Evolutionary conservation across 192 early-diverging fungal genomes (phyloP), one percentile per base, ranked within the genome.

Genomic region (Umbelopsis sp.): DNA sequence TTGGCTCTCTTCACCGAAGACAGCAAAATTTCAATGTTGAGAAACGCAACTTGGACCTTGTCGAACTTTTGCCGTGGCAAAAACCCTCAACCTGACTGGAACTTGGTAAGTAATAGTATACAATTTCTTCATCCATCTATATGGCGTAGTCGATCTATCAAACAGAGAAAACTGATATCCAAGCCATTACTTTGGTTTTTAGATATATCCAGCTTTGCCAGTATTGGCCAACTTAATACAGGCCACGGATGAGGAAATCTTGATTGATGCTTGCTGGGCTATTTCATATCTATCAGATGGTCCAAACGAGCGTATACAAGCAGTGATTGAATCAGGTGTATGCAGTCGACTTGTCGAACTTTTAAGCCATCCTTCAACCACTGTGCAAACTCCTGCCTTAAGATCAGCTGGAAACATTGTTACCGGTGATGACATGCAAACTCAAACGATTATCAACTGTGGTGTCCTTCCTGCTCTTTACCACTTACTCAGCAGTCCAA

Each of bases 231-330:
- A 89, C 72, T 80, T 93, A 38, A 87, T 93, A 49, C 80, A 90
- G 65, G 77, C 80, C 2, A 68, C 73, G n/a, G 92, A 94, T 70
- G 91, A 91, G 69, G 92, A 94, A 71, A 84, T 94, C 14, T 69
- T 93, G 52, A 91, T 90, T 38, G 91, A 92, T 74, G 86, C 92
- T 36, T 93, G 91, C 80, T 94, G 91, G 92, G 92, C 92, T 17
- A 82, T 93, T 66, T 93, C 92, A 14, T 94, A 93, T 65, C 77
- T 94, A 3, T 91, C 90, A 17, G 88, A 93, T 74, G 90, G 91
- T 0, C 71, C 83, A 12, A 90, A 92, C 70, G 86, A 92, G 31
- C 85, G 86, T 65, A 93, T 93, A 67, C 92, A 93, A 71, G 83
- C 85, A 43, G 91, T 94, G 16, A 92, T 94, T 75, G 92, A 94